These are phyloP conservation scores for Colletotrichum horii DNA, from an alignment of 2,329 filamentous ascomycete species.

Conservation along the genomic window DNA sequence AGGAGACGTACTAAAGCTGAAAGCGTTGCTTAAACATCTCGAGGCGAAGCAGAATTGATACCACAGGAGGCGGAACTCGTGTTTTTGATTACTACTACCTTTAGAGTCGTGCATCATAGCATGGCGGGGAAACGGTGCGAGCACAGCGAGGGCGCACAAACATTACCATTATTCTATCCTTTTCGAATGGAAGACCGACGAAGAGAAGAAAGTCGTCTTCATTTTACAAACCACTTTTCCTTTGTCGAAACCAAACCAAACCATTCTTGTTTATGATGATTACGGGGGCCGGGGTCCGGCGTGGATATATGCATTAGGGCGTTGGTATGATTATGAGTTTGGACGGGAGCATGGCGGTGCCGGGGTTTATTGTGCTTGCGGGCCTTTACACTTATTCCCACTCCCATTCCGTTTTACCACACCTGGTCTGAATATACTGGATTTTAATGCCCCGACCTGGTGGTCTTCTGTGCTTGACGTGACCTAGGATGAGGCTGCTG, in stretches of 20 bases:
- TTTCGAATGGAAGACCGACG: not conserved
- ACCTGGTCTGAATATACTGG: conserved; percentile 17
- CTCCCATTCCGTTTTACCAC: conserved; percentile 5
- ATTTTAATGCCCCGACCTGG: not conserved
- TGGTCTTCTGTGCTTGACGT: not conserved
- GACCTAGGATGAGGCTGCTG: not conserved
- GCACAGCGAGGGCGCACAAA: not conserved
- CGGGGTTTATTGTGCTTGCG: conserved; percentile 15
- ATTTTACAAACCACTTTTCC: not conserved
- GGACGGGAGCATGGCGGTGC: conserved; percentile 18
- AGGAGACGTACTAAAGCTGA: conserved; percentile 56
- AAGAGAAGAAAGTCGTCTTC: not conserved
- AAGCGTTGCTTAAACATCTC: not conserved
- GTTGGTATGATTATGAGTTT: conserved; percentile 18
- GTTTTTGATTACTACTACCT: conserved; percentile 31
- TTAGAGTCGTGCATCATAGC: not conserved
- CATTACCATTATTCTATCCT: conserved; percentile 9
- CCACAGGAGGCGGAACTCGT: conserved; percentile 30
- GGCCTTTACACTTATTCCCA: conserved; percentile 7
- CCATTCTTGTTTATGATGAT: conserved; percentile 5
- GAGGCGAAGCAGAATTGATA: conserved; percentile 11
- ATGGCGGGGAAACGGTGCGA: not conserved
- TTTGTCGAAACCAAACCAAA: conserved; percentile 1
- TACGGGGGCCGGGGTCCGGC: conserved; percentile 3
- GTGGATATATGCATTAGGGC: conserved; percentile 14